Percentiles rank a stretch among this genome's conserved stretches.
phyloP scores from a whole-genome alignment of 208 protist genomes.

The Leishmania aethiopica region DNA sequence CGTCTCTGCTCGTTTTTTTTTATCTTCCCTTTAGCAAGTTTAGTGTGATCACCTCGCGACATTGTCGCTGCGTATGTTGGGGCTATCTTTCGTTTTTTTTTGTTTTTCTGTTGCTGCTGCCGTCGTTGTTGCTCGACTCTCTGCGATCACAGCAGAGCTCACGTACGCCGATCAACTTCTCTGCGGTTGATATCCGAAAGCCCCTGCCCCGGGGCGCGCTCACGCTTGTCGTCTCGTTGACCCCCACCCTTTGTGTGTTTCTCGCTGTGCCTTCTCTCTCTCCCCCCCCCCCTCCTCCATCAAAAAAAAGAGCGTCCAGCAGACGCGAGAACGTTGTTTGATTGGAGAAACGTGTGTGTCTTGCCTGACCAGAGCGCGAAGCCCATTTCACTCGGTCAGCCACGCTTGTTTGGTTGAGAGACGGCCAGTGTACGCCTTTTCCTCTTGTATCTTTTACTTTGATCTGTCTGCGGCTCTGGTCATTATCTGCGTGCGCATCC shows the following conservation, averaged over 20 bases:
- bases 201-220: too few species aligned
- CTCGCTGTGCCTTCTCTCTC: not conserved
- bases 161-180: not conserved
- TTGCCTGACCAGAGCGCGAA: not conserved
- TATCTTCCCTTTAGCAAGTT: too few species aligned
- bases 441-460: not conserved
- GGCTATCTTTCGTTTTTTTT: too few species aligned
- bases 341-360: too few species aligned
- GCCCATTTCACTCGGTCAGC: not conserved
- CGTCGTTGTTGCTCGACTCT: not conserved
- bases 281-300: not conserved
- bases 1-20: not conserved
- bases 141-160: not conserved
- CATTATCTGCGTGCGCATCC: too few species aligned
- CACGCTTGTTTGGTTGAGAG: not conserved
- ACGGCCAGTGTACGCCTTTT: not conserved
- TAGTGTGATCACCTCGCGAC: too few species aligned
- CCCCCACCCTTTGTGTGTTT: too few species aligned
- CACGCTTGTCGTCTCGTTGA: too few species aligned
- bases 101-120: not conserved
- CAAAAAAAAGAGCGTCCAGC: not conserved
- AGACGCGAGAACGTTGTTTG: not conserved
- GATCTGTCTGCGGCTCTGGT: not conserved
- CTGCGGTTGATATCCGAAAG: too few species aligned
- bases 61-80: too few species aligned